Evolutionary conservation across 805 yeast genomes (phyloP).

Genomic region (Candida parachauliodes): DNA sequence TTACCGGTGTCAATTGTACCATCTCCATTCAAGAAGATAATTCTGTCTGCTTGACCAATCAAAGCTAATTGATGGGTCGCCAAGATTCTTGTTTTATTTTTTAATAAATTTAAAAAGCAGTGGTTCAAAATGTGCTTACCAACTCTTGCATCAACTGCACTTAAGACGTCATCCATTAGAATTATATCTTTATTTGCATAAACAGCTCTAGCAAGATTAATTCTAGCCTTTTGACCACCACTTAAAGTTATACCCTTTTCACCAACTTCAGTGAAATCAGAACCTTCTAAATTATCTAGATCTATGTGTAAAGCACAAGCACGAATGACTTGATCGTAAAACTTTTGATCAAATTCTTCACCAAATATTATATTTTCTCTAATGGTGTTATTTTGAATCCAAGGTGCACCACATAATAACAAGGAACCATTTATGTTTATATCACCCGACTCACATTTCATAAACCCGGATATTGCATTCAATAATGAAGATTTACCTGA

Average conservation of each 20-base stretch:
- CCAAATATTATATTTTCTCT: conserved; percentile 76
- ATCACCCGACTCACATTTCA: conserved; percentile 53
- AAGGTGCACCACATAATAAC: conserved; percentile 62
- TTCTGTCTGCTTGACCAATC: conserved; percentile 63
- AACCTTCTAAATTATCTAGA: conserved; percentile 63
- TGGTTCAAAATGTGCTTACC: conserved; percentile 74
- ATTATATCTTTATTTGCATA: conserved; percentile 66
- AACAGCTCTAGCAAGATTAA: conserved; percentile 75
- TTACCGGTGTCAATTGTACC: conserved; percentile 62
- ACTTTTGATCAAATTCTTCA: conserved; percentile 42
- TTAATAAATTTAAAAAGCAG: conserved; percentile 60
- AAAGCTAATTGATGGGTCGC: conserved; percentile 84
- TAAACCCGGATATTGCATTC: conserved; percentile 67
- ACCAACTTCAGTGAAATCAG: conserved; percentile 78
- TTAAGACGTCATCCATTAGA: conserved; percentile 72
- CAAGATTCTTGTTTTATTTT: conserved; percentile 60
- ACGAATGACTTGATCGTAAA: conserved; percentile 51
- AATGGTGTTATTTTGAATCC: conserved; percentile 82
- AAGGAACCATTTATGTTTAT: conserved; percentile 52
- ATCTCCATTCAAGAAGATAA: conserved; percentile 66
- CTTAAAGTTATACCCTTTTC: conserved; percentile 82
- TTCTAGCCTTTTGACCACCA: conserved; percentile 89
- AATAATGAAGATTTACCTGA: conserved; percentile 77
- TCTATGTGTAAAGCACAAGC: conserved; percentile 70
- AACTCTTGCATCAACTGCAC: conserved; percentile 85